Evolutionary conservation across 2,329 filamentous ascomycete genomes (phyloP).

Genomic region (Exophiala lecanii-corni): DNA sequence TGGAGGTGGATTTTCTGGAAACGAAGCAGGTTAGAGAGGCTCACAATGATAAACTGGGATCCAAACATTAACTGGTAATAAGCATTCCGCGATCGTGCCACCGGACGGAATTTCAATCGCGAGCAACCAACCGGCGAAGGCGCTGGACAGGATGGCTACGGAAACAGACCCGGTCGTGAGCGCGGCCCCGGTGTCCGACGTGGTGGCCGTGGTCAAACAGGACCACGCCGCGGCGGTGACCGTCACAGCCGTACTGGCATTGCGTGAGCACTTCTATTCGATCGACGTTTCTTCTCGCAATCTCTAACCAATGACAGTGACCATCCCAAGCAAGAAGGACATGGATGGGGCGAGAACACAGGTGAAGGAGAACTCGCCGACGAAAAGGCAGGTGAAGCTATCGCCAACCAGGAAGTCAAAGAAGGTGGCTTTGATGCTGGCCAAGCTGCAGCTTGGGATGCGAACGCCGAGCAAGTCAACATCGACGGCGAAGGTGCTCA

Average conservation of each 20-base stretch:
- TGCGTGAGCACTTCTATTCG: constrained; percentile 44
- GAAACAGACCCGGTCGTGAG: constrained; percentile 25
- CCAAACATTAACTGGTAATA: constrained; percentile 1
- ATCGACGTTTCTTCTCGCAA: neutral
- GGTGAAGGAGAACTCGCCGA: constrained; percentile 83
- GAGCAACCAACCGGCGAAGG: constrained; percentile 71
- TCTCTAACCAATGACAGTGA: constrained; percentile 34
- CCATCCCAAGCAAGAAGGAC: constrained; percentile 55
- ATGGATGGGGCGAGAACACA: constrained; percentile 81
- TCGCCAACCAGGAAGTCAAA: constrained; percentile 80
- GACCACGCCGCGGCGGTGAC: constrained; percentile 51
- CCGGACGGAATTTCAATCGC: constrained; percentile 77
- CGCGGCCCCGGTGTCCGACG: constrained; percentile 48
- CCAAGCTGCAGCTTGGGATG: constrained; percentile 31
- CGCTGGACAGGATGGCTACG: constrained; percentile 44
- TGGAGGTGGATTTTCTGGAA: constrained; percentile 61
- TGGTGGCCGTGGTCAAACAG: constrained; percentile 59
- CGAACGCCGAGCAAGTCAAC: constrained; percentile 20
- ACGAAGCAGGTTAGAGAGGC: constrained; percentile 73
- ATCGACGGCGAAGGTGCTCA: constrained; percentile 28
- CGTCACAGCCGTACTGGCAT: constrained; percentile 59
- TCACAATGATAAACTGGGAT: constrained; percentile 14
- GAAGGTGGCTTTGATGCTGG: constrained; percentile 50
- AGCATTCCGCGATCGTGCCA: constrained; percentile 89
- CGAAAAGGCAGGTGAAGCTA: constrained; percentile 84